These are phyloP conservation scores for Syncephalis fuscata DNA, from an alignment of 371 early-diverging fungal species.

Conservation along the genomic window DNA sequence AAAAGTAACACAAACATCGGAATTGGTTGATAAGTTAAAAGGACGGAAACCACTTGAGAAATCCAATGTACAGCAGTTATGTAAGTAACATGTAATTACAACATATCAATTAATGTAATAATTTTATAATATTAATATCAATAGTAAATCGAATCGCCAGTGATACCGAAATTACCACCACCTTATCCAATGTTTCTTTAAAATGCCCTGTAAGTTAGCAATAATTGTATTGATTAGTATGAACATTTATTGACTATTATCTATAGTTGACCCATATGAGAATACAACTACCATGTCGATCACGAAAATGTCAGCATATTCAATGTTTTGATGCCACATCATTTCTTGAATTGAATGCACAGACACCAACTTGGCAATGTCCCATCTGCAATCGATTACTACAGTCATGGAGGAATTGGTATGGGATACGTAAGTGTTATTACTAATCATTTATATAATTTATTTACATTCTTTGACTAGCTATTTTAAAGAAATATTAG, in stretches of 20 bases:
- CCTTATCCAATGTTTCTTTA: conserved; percentile 30
- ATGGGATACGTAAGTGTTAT: conserved; percentile 23
- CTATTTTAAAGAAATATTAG: conserved; percentile 44
- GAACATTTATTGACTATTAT: conserved; percentile 5
- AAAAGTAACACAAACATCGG: conserved; percentile 18
- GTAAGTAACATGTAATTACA: conserved; percentile 25
- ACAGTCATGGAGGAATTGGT: conserved; percentile 34
- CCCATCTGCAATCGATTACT: conserved; percentile 48
- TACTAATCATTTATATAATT: neutral
- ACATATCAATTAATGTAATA: neutral
- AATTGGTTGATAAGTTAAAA: conserved; percentile 21
- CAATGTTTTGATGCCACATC: conserved; percentile 60
- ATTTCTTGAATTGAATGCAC: conserved; percentile 50
- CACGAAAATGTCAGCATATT: conserved; percentile 37
- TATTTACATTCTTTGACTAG: conserved; percentile 5
- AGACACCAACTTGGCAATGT: conserved; percentile 51
- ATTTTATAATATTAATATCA: conserved; percentile 2
- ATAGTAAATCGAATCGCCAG: conserved; percentile 15
- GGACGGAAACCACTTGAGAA: conserved; percentile 18
- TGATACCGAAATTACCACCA: conserved; percentile 30
- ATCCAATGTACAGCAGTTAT: conserved; percentile 19
- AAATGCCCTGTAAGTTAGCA: conserved; percentile 41
- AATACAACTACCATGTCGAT: conserved; percentile 40
- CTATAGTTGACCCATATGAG: conserved; percentile 39
- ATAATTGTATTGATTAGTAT: too few relatives aligned